These are phyloP conservation scores for Rhypophila decipiens DNA, from an alignment of 495 filamentous ascomycete genomes.

Conservation along the genomic window DNA sequence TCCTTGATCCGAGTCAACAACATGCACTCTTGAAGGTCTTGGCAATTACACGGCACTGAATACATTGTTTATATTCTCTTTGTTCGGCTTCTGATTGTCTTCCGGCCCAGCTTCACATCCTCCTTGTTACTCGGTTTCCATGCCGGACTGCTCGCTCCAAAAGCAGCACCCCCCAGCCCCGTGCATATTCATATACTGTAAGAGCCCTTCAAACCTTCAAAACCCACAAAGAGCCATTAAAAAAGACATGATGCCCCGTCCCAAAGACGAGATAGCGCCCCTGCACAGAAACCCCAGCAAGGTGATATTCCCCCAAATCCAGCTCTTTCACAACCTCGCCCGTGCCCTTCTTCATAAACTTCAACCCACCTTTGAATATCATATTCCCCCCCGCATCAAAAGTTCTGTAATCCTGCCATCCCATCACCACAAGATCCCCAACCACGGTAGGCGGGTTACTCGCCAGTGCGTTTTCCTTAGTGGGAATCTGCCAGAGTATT, in stretches of 20 bases:
- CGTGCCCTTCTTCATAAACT: constrained; percentile 4
- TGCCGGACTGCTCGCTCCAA: too few relatives aligned
- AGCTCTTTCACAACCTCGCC: background rate
- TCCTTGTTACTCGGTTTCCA: too few relatives aligned
- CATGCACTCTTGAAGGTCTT: too few relatives aligned
- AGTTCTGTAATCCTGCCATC: background rate
- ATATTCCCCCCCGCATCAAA: too few relatives aligned
- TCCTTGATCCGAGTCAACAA: too few relatives aligned
- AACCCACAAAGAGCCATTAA: constrained; percentile 4
- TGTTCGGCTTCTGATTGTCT: too few relatives aligned
- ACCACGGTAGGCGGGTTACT: constrained; percentile 6
- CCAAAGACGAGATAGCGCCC: constrained; percentile 6
- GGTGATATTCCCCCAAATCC: background rate
- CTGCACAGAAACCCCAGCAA: constrained; percentile 1
- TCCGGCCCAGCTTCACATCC: too few relatives aligned
- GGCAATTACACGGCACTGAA: too few relatives aligned
- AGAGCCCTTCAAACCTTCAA: background rate
- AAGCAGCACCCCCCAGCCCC: too few relatives aligned
- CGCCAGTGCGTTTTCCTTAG: background rate
- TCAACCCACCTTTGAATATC: too few relatives aligned
- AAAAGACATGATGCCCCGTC: constrained; percentile 3
- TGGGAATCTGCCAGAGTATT: constrained; percentile 2
- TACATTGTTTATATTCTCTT: too few relatives aligned
- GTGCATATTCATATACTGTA: too few relatives aligned
- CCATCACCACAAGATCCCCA: constrained; percentile 2